A percentile compares a stretch with the other conserved stretches of the same genome.
Conservation (phyloP, 345 rosid genomes). For the Erodium maritimum region DNA sequence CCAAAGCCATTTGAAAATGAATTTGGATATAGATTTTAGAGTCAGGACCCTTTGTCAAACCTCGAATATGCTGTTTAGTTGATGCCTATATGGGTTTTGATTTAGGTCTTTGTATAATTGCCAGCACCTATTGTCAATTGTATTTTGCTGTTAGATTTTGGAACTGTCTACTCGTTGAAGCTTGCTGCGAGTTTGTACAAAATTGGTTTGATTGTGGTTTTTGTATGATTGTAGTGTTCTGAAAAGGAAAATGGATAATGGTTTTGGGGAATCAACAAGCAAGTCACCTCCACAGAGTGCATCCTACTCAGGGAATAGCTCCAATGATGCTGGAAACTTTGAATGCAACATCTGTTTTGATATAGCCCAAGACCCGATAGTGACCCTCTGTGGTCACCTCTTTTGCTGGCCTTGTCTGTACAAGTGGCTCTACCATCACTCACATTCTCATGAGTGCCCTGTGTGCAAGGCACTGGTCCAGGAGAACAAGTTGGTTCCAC, state of each 20-base stretch:
- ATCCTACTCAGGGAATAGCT: constrained; percentile 21
- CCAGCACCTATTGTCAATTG: no score
- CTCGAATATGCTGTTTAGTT: no score
- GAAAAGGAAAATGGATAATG: constrained; percentile 32
- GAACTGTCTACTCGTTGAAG: no score
- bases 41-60: no score
- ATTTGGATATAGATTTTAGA: no score
- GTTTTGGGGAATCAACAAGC: constrained; percentile 35
- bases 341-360: constrained; percentile 97
- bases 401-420: constrained; percentile 91
- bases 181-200: no score
- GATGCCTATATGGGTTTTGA: no score
- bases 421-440: constrained; percentile 78
- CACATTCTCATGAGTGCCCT: constrained; percentile 78
- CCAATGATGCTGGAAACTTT: constrained; percentile 59
- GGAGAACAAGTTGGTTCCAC: constrained; percentile 87
- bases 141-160: neutral
- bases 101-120: no score
- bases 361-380: constrained; percentile 76
- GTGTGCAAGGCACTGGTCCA: constrained; percentile 84
- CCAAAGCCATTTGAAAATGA: no score
- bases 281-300: no score
- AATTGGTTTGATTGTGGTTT: neutral
- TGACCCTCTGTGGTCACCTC: constrained; percentile 86
- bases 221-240: neutral